Evolutionary conservation across 2,329 filamentous ascomycete species (phyloP), one percentile per base, ranked within the genome.

Genomic region (Fusarium sp.): DNA sequence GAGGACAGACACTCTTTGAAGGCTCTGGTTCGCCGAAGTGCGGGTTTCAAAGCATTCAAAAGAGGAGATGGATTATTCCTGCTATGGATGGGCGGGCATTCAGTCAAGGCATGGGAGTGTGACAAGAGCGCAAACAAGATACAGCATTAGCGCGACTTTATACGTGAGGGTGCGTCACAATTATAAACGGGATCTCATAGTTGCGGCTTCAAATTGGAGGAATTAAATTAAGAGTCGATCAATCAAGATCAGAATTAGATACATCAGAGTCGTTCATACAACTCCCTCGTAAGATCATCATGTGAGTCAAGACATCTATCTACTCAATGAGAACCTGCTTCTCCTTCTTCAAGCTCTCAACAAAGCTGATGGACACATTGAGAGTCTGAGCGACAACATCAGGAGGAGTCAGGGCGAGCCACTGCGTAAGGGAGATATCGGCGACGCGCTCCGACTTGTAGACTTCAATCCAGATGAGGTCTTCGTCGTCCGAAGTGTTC

Each of bases 401-500:
- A 0, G 88, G 84, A 0, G 92, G 92, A 0, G 92, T 93, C 60
- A 93, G 82, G 1, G 91, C 92, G 43, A 94, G 84, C 92, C 92
- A 94, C 80, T 94, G 92, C 0, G 89, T 90, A 50, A 93, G 80
- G 0, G 89, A 87, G 71, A 94, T 91, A 77, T 94, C 92, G 1
- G 88, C 89, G 2, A 93, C 90, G 3, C 88, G 86, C 71, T 93
- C 90, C 48, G 88, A 89, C 83, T 92, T 92, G 85, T 92, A 93
- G 20, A 93, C 88, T 79, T 93, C 92, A 33, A 93, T 88, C 88
- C 90, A 93, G 6, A 91, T 85, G 5, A 94, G 84, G 59, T 92
- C 89, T 69, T 93, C 89, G 0, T 86, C 89, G 2, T 90, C 84
- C 0, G 89, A 92, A 0, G 88, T 91, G 79, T 93, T 94, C 75